Percentiles rank a stretch among this genome's conserved stretches.
Evolutionary conservation across 768 basidiomycete species (phyloP).

Genomic region (Russula dissimulans): DNA sequence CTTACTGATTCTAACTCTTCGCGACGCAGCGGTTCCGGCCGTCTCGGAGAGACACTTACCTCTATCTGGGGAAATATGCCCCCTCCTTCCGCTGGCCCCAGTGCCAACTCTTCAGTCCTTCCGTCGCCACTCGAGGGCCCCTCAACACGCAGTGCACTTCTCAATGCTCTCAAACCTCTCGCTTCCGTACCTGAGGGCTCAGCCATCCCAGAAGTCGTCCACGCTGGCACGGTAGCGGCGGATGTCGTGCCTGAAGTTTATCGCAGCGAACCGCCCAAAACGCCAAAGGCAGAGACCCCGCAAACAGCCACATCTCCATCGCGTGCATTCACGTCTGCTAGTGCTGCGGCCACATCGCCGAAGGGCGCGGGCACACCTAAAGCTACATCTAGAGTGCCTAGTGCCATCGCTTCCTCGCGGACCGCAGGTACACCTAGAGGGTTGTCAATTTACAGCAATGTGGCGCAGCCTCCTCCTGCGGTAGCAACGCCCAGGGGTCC

Average conservation of each 20-base stretch:
- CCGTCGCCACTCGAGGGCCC: constrained; percentile 25
- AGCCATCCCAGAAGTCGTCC: constrained; percentile 11
- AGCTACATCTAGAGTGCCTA: constrained; percentile 5
- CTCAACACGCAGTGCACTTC: constrained; percentile 20
- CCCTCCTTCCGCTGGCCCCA: constrained; percentile 15
- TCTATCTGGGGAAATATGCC: constrained; percentile 38
- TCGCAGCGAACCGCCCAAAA: constrained; percentile 11
- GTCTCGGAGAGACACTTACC: constrained; percentile 35
- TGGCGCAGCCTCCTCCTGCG: constrained; percentile 6
- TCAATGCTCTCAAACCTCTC: constrained; percentile 22
- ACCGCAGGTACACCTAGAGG: constrained; percentile 14
- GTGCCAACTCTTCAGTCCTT: constrained; percentile 12
- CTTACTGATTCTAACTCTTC: constrained; percentile 27
- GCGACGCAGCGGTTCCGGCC: constrained; percentile 31
- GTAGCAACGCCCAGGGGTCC: constrained; percentile 7
- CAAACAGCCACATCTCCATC: constrained; percentile 11
- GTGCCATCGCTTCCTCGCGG: constrained; percentile 4
- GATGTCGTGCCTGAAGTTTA: constrained; percentile 7
- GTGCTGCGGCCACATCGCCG: neutral
- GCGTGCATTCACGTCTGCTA: neutral
- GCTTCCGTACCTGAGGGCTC: constrained; percentile 18
- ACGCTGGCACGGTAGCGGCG: neutral
- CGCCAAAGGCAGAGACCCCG: constrained; percentile 18
- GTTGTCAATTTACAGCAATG: constrained; percentile 11
- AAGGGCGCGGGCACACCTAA: constrained; percentile 4